phyloP scores from a whole-genome alignment of 805 yeast genomes.

The Candida pseudofarinosa region DNA sequence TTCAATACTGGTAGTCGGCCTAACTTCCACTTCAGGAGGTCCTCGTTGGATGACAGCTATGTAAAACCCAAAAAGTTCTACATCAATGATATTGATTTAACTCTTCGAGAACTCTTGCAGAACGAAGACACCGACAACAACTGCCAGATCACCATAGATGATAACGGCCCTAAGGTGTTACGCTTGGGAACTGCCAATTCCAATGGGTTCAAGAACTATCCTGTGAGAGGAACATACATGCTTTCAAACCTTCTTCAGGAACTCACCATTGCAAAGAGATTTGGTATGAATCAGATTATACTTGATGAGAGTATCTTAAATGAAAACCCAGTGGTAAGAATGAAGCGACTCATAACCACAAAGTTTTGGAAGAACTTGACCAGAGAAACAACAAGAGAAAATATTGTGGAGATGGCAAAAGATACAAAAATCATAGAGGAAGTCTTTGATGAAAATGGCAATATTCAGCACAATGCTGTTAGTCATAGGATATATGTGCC shows the following conservation, averaged over 20 bases:
- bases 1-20: slow-evolving; percentile 8
- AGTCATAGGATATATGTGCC: slow-evolving; percentile 81
- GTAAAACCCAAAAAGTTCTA: slow-evolving; percentile 50
- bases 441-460: slow-evolving; percentile 27
- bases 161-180: slow-evolving; percentile 28
- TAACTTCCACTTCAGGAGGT: slow-evolving; percentile 20
- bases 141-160: slow-evolving; percentile 53
- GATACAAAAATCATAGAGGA: slow-evolving; percentile 73
- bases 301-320: slow-evolving; percentile 79
- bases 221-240: slow-evolving; percentile 86
- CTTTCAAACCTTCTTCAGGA: slow-evolving; percentile 83
- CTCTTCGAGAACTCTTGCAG: slow-evolving; percentile 62
- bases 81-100: slow-evolving; percentile 69
- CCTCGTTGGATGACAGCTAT: slow-evolving; percentile 28
- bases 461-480: slow-evolving; percentile 38
- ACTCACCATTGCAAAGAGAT: slow-evolving; percentile 76
- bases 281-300: slow-evolving; percentile 73
- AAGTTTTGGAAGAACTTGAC: slow-evolving; percentile 82
- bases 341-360: slow-evolving; percentile 66
- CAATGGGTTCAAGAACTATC: slow-evolving; percentile 68
- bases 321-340: slow-evolving; percentile 82
- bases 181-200: slow-evolving; percentile 67
- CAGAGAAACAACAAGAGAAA: slow-evolving; percentile 58
- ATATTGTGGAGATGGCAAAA: slow-evolving; percentile 63
- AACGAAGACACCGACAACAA: slow-evolving; percentile 85